Percentiles rank a stretch among this genome's conserved stretches.
These are phyloP conservation scores for Fraxinus pennsylvanica DNA, from an alignment of 257 asterid genomes.

Conservation along the genomic window DNA sequence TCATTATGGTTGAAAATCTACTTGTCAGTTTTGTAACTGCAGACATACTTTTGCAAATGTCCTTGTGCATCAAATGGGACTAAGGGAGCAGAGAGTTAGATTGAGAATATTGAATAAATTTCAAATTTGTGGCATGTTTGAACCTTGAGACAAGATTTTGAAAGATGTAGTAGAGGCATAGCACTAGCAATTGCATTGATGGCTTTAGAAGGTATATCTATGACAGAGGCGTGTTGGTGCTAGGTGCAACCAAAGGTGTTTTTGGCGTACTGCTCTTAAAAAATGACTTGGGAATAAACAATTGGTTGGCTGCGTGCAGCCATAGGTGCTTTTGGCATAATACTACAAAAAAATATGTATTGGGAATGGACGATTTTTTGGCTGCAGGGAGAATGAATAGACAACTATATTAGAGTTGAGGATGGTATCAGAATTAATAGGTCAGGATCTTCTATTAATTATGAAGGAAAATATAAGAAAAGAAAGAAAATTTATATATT, in stretches of 20 bases:
- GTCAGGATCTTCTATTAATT: neutral
- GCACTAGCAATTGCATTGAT: neutral
- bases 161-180: neutral
- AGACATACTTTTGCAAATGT: no score
- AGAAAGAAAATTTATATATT: neutral
- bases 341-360: no score
- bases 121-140: neutral
- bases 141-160: slow-evolving; percentile 1
- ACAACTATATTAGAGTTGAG: neutral
- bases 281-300: neutral
- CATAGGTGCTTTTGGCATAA: no score
- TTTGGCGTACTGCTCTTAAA: neutral
- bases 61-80: neutral
- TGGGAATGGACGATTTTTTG: no score
- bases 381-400: neutral
- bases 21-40: no score
- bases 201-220: neutral
- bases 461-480: neutral
- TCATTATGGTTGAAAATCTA: no score
- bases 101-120: neutral
- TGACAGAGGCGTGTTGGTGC: neutral
- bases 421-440: neutral
- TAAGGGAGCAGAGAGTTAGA: neutral
- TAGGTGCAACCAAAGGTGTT: neutral
- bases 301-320: neutral